These are phyloP conservation scores for Kwoniella newhampshirensis DNA, from an alignment of 768 basidiomycete genomes.

Conservation along the genomic window DNA sequence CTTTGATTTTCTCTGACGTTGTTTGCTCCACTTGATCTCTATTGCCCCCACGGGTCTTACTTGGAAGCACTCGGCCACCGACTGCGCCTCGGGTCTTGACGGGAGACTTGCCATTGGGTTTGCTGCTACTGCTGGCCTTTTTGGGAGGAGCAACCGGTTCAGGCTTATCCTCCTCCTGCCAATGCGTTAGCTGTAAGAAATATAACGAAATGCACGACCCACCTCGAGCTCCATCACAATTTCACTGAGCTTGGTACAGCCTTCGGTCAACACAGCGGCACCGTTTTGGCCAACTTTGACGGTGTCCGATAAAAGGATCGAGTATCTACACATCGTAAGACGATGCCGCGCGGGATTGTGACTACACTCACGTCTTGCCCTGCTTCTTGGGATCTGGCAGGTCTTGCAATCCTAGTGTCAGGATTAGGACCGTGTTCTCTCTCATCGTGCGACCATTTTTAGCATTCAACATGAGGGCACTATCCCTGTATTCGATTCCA, in stretches of 20 bases:
- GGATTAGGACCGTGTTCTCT: conserved; percentile 79
- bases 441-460: conserved; percentile 74
- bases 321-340: conserved; percentile 62
- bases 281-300: conserved; percentile 68
- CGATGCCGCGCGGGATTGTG: not conserved
- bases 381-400: conserved; percentile 65
- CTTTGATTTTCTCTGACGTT: conserved; percentile 72
- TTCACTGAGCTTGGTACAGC: conserved; percentile 78
- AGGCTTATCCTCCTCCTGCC: conserved; percentile 56
- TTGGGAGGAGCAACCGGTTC: conserved; percentile 54
- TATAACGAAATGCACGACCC: not conserved
- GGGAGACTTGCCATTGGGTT: conserved; percentile 61
- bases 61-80: conserved; percentile 80
- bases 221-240: conserved; percentile 59
- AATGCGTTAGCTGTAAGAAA: conserved; percentile 49
- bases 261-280: conserved; percentile 70
- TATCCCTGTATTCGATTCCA: conserved; percentile 93
- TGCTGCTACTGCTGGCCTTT: conserved; percentile 57
- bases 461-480: conserved; percentile 72
- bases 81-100: conserved; percentile 57
- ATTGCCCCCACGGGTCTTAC: conserved; percentile 78
- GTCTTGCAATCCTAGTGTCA: conserved; percentile 81
- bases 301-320: conserved; percentile 84
- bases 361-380: conserved; percentile 67
- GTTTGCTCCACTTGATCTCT: conserved; percentile 80